Evolutionary conservation across 2,329 filamentous ascomycete genomes (phyloP).

Genomic region (Drechslera avenae): DNA sequence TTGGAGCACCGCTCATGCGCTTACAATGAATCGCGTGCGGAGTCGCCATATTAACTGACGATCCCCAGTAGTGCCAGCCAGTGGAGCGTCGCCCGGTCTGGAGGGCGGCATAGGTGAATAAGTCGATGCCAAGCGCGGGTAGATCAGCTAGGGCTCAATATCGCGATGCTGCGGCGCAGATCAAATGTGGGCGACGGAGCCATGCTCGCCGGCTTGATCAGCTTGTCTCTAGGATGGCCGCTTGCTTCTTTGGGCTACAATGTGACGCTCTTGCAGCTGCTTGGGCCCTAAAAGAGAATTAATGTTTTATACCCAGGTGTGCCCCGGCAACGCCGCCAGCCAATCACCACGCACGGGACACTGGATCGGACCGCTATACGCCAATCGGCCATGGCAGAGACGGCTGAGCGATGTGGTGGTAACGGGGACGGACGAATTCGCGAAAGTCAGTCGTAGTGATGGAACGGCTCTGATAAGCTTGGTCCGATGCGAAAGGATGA

Average conservation of each 20-base stretch:
- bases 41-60: background rate
- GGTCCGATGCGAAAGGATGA: too few relatives aligned
- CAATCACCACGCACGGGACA: background rate
- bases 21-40: background rate
- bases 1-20: background rate
- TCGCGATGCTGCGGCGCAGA: constrained; percentile 12
- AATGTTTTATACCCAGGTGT: background rate
- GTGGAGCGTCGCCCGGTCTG: background rate
- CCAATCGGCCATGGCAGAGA: constrained; percentile 1
- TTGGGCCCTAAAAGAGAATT: background rate
- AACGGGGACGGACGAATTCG: too few relatives aligned
- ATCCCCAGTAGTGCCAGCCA: background rate
- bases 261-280: background rate
- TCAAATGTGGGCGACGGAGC: constrained; percentile 7
- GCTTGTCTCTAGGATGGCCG: background rate
- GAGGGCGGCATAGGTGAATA: background rate
- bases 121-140: constrained; percentile 10
- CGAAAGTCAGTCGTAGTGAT: too few relatives aligned
- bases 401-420: background rate
- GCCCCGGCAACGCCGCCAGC: background rate
- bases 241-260: constrained; percentile 10
- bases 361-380: background rate
- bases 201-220: constrained; percentile 2
- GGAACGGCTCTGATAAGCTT: too few relatives aligned
- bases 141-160: constrained; percentile 8